A percentile compares a stretch with the other conserved stretches of the same genome.
Conservation (phyloP, 352 stramenopile species). For the Phytopythium sindhum region DNA sequence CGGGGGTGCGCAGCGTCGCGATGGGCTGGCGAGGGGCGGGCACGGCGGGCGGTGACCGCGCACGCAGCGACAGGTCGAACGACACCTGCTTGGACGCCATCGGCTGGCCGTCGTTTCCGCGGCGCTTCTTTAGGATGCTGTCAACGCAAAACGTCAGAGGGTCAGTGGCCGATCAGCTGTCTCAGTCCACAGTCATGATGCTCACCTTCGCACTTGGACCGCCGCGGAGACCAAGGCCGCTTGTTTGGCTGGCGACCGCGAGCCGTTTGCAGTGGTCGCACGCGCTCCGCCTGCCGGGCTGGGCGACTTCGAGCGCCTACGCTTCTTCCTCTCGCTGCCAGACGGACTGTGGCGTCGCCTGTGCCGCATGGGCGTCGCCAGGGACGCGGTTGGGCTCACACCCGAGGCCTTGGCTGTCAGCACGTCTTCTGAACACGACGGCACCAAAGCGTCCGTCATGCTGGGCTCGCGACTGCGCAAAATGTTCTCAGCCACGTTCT, state of each 20-base stretch:
- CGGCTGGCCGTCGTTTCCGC: conserved; percentile 15
- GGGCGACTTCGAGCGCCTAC: not conserved
- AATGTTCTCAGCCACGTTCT: conserved; percentile 81
- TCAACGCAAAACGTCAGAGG: not conserved
- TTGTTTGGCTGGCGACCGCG: not conserved
- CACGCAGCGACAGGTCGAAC: conserved; percentile 39
- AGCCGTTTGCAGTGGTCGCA: not conserved
- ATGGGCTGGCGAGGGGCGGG: conserved; percentile 24
- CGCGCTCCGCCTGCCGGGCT: not conserved
- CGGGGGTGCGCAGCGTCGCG: conserved; percentile 20
- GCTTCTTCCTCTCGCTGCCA: conserved; percentile 2
- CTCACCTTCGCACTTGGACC: conserved; percentile 20
- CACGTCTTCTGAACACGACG: conserved; percentile 32
- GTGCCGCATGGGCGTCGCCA: conserved; percentile 24
- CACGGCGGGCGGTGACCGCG: conserved; percentile 4
- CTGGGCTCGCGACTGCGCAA: conserved; percentile 38
- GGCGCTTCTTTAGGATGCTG: conserved; percentile 76
- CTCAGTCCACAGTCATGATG: not conserved
- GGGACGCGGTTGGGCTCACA: conserved; percentile 4
- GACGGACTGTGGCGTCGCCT: conserved; percentile 24
- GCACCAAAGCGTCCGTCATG: conserved; percentile 14
- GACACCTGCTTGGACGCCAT: conserved; percentile 60
- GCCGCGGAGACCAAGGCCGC: not conserved
- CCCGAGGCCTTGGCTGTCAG: not conserved
- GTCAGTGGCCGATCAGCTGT: not conserved